These are phyloP conservation scores for Misopates orontium DNA, from an alignment of 257 asterid species.

Conservation along the genomic window DNA sequence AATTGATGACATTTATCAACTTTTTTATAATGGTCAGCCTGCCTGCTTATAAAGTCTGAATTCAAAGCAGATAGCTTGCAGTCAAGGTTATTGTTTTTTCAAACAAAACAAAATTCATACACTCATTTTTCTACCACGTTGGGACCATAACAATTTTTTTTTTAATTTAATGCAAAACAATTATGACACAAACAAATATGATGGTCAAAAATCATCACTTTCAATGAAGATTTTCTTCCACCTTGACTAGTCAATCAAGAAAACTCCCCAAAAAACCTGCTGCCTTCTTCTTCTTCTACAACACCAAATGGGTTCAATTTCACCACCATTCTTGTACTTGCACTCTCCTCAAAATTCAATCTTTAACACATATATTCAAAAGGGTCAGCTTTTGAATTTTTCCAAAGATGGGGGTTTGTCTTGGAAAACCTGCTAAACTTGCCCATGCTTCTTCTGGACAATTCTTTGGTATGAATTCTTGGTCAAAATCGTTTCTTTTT, in stretches of 20 bases:
- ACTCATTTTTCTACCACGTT: conserved; percentile 23
- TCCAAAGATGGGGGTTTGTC: conserved; percentile 66
- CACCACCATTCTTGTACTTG: conserved; percentile 27
- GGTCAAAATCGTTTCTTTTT: conserved; percentile 7
- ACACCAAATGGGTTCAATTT: conserved; percentile 26
- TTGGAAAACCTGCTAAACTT: conserved; percentile 65
- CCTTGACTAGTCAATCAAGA: conserved; percentile 51
- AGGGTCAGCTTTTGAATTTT: conserved; percentile 5
- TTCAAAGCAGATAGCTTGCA: conserved; percentile 19
- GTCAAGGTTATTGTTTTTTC: conserved; percentile 33
- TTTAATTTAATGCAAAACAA: neutral
- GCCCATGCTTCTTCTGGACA: conserved; percentile 88
- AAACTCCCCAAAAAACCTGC: neutral
- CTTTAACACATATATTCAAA: neutral
- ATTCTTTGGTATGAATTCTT: conserved; percentile 48
- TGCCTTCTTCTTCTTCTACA: conserved; percentile 14
- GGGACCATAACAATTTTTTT: conserved; percentile 28
- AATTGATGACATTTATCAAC: too few species aligned
- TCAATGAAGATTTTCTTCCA: conserved; percentile 40
- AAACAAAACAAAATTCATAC: too few species aligned
- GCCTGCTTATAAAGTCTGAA: conserved; percentile 17
- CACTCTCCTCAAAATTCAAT: neutral
- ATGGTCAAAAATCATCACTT: conserved; percentile 29
- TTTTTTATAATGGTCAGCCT: conserved; percentile 27
- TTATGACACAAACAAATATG: conserved; percentile 4